Evolutionary conservation across 108 stramenopile genomes (phyloP).

Genomic region (Poteriospumella lacustris): DNA sequence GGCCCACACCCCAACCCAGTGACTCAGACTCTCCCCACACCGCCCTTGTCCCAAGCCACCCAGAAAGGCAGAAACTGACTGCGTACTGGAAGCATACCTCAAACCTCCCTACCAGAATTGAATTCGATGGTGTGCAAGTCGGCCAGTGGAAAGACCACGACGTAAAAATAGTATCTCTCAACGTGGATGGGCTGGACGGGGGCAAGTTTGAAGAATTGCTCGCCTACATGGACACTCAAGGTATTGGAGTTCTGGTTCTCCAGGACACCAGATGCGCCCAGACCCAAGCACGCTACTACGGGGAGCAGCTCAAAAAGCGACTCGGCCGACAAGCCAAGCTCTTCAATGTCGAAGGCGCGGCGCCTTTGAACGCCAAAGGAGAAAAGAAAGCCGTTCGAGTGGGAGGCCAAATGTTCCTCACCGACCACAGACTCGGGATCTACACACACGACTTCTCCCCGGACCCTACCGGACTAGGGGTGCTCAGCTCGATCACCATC

Average conservation of each 20-base stretch:
- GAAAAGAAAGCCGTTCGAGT: constrained; percentile 7
- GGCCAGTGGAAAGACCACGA: constrained; percentile 6
- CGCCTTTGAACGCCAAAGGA: constrained; percentile 2
- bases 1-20: constrained; percentile 5
- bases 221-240: constrained; percentile 6
- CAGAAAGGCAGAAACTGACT: constrained; percentile 7
- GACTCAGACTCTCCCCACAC: constrained; percentile 6
- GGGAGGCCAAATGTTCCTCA: constrained; percentile 6
- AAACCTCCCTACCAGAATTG: constrained; percentile 7
- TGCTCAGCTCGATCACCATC: constrained; percentile 6
- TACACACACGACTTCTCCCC: constrained; percentile 6
- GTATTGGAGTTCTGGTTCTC: constrained; percentile 7
- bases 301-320: constrained; percentile 6
- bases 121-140: constrained; percentile 7
- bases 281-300: constrained; percentile 6
- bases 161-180: constrained; percentile 3
- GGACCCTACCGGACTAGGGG: constrained; percentile 5
- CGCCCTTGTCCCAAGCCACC: constrained; percentile 5
- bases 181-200: constrained; percentile 5
- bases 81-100: constrained; percentile 6
- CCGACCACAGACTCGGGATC: constrained; percentile 1
- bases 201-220: constrained; percentile 7
- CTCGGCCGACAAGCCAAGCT: constrained; percentile 5
- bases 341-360: constrained; percentile 6
- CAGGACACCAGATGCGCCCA: constrained; percentile 5